Evolutionary conservation across 495 filamentous ascomycete species (phyloP).

Genomic region (Halenospora varia): DNA sequence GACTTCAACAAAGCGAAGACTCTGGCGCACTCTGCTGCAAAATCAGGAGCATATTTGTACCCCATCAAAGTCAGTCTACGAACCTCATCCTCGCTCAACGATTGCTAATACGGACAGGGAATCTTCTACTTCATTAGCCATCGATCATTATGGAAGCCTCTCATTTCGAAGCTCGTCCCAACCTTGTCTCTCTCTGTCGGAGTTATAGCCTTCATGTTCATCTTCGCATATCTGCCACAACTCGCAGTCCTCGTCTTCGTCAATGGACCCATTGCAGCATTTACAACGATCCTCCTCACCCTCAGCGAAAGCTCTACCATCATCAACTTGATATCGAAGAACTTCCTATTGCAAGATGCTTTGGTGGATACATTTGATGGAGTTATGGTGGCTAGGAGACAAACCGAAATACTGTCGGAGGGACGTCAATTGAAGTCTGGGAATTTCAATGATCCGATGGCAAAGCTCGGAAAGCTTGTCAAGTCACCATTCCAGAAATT

Average conservation of each 20-base stretch:
- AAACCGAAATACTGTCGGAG: slow-evolving; percentile 56
- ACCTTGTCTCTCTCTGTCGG: slow-evolving; percentile 63
- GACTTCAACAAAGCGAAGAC: slow-evolving; percentile 51
- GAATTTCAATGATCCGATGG: slow-evolving; percentile 51
- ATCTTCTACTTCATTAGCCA: slow-evolving; percentile 75
- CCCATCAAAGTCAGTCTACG: slow-evolving; percentile 63
- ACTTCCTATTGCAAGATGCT: slow-evolving; percentile 73
- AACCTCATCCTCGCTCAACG: not conserved
- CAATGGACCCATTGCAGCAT: slow-evolving; percentile 77
- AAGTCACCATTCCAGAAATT: slow-evolving; percentile 67
- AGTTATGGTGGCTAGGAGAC: slow-evolving; percentile 55
- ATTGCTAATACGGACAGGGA: slow-evolving; percentile 42
- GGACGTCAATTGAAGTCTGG: slow-evolving; percentile 65
- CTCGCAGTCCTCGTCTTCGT: slow-evolving; percentile 74
- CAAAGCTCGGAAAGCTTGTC: slow-evolving; percentile 67
- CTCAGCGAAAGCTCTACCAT: slow-evolving; percentile 80
- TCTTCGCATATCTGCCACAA: slow-evolving; percentile 89
- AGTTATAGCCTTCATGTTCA: slow-evolving; percentile 59
- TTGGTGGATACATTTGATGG: slow-evolving; percentile 91
- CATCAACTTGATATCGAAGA: slow-evolving; percentile 66
- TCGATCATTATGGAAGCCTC: slow-evolving; percentile 60
- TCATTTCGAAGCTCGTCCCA: slow-evolving; percentile 63
- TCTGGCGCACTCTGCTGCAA: slow-evolving; percentile 58
- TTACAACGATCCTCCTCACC: slow-evolving; percentile 72
- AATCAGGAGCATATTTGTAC: slow-evolving; percentile 77